Percentiles rank a stretch among this genome's conserved stretches.
These are phyloP conservation scores for Bassia scoparia DNA, from an alignment of 148 eudicot species.

Conservation along the genomic window DNA sequence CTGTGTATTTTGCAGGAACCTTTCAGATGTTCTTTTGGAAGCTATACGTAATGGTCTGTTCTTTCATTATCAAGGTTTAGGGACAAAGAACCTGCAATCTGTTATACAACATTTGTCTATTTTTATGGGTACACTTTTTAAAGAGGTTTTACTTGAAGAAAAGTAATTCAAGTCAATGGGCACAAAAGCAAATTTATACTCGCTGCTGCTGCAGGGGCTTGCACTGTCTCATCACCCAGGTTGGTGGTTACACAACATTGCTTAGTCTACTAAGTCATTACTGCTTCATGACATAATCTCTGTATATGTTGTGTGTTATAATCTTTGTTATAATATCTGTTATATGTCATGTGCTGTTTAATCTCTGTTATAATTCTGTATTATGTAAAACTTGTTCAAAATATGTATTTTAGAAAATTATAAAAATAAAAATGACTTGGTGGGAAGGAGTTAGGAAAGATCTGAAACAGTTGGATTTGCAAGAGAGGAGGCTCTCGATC, in stretches of 20 bases:
- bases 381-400: too few relatives aligned
- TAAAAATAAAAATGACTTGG: too few relatives aligned
- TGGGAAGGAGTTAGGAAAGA: too few relatives aligned
- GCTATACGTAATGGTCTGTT: slow-evolving; percentile 67
- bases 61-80: slow-evolving; percentile 87
- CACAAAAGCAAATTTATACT: slow-evolving; percentile 76
- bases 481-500: too few relatives aligned
- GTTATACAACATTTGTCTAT: slow-evolving; percentile 75
- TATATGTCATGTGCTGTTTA: neutral
- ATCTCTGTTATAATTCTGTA: too few relatives aligned
- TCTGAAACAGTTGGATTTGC: too few relatives aligned
- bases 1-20: slow-evolving; percentile 50
- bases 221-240: slow-evolving; percentile 86
- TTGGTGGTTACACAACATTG: slow-evolving; percentile 20
- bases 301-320: neutral
- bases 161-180: slow-evolving; percentile 74
- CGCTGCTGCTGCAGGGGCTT: slow-evolving; percentile 92
- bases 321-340: too few relatives aligned
- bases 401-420: too few relatives aligned
- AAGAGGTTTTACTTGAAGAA: slow-evolving; percentile 76
- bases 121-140: slow-evolving; percentile 89
- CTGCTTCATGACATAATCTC: neutral
- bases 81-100: slow-evolving; percentile 87
- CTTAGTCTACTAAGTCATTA: neutral
- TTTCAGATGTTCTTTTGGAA: slow-evolving; percentile 80